A percentile compares a stretch with the other conserved stretches of the same genome.
Conservation (phyloP, 768 basidiomycete genomes). For the Gymnopilus dilepis region DNA sequence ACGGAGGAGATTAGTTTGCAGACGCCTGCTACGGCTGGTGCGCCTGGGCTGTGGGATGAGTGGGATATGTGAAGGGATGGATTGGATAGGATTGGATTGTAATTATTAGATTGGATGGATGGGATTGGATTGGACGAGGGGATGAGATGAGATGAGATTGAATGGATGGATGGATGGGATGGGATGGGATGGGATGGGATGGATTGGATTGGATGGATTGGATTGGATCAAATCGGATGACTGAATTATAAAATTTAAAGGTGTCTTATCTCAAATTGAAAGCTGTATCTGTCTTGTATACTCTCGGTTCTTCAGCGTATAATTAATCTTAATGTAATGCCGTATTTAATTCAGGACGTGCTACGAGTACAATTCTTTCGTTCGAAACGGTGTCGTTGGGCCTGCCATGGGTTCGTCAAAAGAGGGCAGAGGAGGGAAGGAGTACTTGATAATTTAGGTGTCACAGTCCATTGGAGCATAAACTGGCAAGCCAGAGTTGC, state of each 20-base stretch:
- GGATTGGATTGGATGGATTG: too few relatives aligned
- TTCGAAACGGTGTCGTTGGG: conserved; percentile 43
- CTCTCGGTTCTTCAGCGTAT: too few relatives aligned
- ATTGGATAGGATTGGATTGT: background rate
- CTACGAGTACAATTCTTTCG: background rate
- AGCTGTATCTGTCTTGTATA: too few relatives aligned
- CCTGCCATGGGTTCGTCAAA: conserved; percentile 24
- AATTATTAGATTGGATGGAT: background rate
- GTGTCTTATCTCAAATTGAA: background rate
- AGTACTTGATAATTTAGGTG: conserved; percentile 8
- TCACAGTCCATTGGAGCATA: background rate
- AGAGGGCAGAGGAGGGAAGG: background rate
- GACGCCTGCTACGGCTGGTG: conserved; percentile 25
- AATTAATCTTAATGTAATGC: too few relatives aligned
- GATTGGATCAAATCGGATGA: too few relatives aligned
- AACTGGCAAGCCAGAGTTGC: background rate
- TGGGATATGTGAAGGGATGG: conserved; percentile 66
- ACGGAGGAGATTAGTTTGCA: conserved; percentile 61
- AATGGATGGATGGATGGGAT: too few relatives aligned
- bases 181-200: background rate
- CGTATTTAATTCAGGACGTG: background rate
- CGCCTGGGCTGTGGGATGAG: conserved; percentile 64
- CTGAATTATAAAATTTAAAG: too few relatives aligned
- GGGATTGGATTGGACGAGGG: too few relatives aligned
- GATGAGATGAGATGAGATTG: background rate